phyloP scores from a whole-genome alignment of 2,329 filamentous ascomycete species.

The Lachnellula subtilissima region DNA sequence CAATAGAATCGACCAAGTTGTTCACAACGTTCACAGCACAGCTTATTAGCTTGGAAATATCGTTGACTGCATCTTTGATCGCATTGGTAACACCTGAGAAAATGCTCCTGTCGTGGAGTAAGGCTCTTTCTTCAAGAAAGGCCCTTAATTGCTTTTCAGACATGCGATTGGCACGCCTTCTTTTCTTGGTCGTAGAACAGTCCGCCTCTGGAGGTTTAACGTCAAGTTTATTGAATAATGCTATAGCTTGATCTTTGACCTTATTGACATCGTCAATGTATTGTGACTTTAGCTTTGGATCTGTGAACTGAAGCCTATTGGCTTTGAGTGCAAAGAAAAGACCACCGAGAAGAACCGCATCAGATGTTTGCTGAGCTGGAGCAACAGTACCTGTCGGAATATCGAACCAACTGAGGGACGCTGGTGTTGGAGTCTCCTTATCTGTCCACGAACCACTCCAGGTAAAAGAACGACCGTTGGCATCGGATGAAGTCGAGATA shows the following conservation, averaged over 20 bases:
- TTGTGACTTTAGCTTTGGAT: constrained; percentile 1
- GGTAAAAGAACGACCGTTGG: neutral
- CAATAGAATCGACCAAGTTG: constrained; percentile 8
- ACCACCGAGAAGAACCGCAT: neutral
- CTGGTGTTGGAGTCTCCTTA: neutral
- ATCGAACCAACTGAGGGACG: neutral
- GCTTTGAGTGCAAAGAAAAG: constrained; percentile 1
- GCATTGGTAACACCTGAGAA: constrained; percentile 1
- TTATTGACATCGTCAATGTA: constrained; percentile 2
- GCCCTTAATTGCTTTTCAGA: constrained; percentile 7
- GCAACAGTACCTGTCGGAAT: neutral
- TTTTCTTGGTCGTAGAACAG: constrained; percentile 3
- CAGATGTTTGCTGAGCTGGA: neutral
- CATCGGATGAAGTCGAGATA: neutral
- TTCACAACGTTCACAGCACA: constrained; percentile 5
- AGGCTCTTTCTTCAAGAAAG: neutral
- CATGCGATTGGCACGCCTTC: neutral
- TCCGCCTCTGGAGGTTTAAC: neutral
- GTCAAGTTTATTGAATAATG: neutral
- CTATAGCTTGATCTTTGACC: neutral
- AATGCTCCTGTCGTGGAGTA: constrained; percentile 4
- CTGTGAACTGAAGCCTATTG: constrained; percentile 4
- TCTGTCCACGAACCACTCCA: constrained; percentile 4
- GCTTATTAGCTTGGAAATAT: constrained; percentile 8
- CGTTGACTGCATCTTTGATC: neutral